Evolutionary conservation across 1,139 yeast genomes (phyloP).

Genomic region (Saccharomyces hybrid): DNA sequence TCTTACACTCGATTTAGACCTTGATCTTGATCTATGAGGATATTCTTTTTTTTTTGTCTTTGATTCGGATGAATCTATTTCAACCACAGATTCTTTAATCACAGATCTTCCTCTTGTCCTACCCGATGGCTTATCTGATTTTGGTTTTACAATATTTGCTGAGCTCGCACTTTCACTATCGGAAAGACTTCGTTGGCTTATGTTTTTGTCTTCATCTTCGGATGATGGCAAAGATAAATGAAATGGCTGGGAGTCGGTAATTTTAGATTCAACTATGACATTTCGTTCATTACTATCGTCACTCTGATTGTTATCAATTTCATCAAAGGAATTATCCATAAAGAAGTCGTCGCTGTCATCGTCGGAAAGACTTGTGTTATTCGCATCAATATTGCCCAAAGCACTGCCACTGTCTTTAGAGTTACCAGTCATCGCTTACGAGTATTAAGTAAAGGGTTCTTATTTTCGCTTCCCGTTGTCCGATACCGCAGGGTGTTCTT

Average conservation of each 20-base stretch:
- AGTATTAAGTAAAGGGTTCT: background rate
- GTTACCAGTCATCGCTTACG: background rate
- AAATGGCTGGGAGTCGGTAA: background rate
- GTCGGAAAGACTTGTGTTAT: background rate
- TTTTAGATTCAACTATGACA: background rate
- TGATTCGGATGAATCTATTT: background rate
- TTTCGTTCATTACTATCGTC: background rate
- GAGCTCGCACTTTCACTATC: background rate
- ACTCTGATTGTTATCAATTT: conserved; percentile 6
- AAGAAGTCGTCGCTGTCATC: conserved; percentile 3
- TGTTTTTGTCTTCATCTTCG: background rate
- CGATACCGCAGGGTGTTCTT: background rate
- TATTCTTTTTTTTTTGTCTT: background rate
- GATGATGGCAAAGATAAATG: background rate
- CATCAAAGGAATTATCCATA: conserved; percentile 5
- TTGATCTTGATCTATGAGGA: background rate
- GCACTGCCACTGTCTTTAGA: background rate
- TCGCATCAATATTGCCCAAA: background rate
- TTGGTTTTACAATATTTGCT: background rate
- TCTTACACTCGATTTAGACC: background rate
- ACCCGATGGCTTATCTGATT: background rate
- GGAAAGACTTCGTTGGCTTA: background rate
- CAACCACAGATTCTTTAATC: background rate
- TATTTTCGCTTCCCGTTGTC: background rate
- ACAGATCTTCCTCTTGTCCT: background rate